Base-by-base conservation (phyloP, 2,329 filamentous ascomycete species). In the Knufia fluminis region DNA sequence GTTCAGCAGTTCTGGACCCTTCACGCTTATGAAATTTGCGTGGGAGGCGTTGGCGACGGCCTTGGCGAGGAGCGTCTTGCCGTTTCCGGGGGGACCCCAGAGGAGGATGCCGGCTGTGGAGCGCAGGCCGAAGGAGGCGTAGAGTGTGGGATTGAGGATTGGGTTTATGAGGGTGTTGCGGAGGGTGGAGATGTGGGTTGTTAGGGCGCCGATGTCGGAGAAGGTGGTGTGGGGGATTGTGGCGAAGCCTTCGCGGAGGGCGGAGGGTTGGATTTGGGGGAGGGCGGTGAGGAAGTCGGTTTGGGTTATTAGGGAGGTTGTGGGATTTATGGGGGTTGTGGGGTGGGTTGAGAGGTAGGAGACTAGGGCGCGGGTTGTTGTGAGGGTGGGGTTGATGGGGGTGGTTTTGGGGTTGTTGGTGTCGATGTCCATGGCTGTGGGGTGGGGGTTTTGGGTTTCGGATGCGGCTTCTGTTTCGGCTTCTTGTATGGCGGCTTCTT, bases 21-120 rank as follows among this genome's bases (percentile, higher is more conserved):
- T 96, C 68, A 98, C 88, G 46, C 88, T 89, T 67, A 98, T 98
- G 72, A 98, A 98, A 67, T 95, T 97, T 42, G 92, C 92, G 65
- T 91, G 88, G 6, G 86, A 90, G 64, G 95, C 89, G 65, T 94
- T 94, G 49, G 92, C 92, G 3, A 96, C 89, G 2, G 92, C 92
- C 69, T 97, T 96, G 16, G 92, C 92, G 1, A 98, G 80, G 1
- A 98, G 77, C 0, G 92, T 98, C 67, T 98, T 98, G 60, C 92
- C 92, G 66, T 92, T 98, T 4, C 92, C 92, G 0, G 92, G 92
- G 1, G 92, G 92, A 0, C 92, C 92, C 88, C 91, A 98, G 48
- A 98, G 85, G 0, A 98, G 76, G 2, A 96, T 88, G 14, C 92
- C 92, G 0, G 87, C 85, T 0, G 88, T 85, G 0, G 85, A 81